phyloP scores from a whole-genome alignment of 768 basidiomycete species.

The Kwoniella bestiolae region DNA sequence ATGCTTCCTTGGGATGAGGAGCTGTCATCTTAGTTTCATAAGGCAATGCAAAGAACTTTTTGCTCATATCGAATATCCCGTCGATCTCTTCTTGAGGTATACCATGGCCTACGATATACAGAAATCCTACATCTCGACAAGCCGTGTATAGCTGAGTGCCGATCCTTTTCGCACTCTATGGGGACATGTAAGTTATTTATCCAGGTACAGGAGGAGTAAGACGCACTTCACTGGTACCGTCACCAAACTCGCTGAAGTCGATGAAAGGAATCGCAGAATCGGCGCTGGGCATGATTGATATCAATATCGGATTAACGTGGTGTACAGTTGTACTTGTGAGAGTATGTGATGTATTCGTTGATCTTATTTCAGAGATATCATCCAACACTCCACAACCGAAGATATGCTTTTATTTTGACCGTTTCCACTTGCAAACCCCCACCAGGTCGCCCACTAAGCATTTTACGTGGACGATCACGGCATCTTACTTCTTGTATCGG shows the following conservation, averaged over 20 bases:
- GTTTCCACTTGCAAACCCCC: not conserved
- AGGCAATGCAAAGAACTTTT: constrained; percentile 39
- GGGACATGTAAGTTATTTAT: not conserved
- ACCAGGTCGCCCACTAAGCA: not conserved
- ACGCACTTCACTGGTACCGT: constrained; percentile 22
- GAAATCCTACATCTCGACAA: constrained; percentile 47
- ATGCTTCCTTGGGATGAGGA: constrained; percentile 38
- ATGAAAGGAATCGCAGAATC: constrained; percentile 32
- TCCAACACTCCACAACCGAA: too few species aligned
- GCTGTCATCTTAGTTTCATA: constrained; percentile 41
- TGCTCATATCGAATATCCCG: constrained; percentile 37
- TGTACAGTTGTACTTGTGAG: too few species aligned
- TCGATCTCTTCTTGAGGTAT: constrained; percentile 34
- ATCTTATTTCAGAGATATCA: not conserved
- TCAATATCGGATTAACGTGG: not conserved
- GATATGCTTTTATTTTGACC: not conserved
- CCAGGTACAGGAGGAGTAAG: not conserved
- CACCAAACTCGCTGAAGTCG: constrained; percentile 33
- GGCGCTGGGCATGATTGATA: constrained; percentile 18
- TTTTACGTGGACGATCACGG: not conserved
- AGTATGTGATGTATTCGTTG: not conserved
- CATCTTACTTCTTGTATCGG: not conserved
- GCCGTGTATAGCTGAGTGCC: constrained; percentile 36
- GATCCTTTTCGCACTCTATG: constrained; percentile 21
- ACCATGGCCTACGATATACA: constrained; percentile 37